Percentiles rank a stretch among this genome's conserved stretches.
Evolutionary conservation across 371 early-diverging fungal species (phyloP).

Genomic region (Paraphysoderma sedebokerense): DNA sequence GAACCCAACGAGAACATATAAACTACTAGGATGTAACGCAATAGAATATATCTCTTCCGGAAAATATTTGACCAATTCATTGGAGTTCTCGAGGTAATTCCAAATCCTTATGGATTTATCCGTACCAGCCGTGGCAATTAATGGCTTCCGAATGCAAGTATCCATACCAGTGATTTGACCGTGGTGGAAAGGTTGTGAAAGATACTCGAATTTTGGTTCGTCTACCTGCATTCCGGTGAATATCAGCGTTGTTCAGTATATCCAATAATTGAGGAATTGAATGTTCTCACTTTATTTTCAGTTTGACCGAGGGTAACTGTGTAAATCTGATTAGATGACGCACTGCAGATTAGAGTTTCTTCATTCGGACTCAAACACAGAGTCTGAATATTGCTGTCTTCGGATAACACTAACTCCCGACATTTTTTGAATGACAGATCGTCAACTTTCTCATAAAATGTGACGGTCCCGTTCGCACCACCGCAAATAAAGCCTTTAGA

Average conservation of each 20-base stretch:
- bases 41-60: constrained; percentile 28
- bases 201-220: constrained; percentile 17
- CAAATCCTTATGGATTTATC: constrained; percentile 34
- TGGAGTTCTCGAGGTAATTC: constrained; percentile 28
- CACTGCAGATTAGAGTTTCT: not conserved
- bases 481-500: constrained; percentile 1
- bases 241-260: not conserved
- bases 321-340: no score
- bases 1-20: constrained; percentile 36
- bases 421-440: not conserved
- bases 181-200: constrained; percentile 23
- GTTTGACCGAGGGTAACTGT: no score
- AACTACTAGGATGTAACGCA: constrained; percentile 31
- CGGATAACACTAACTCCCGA: not conserved
- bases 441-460: constrained; percentile 1
- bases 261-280: not conserved
- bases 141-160: constrained; percentile 30
- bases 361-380: constrained; percentile 2
- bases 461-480: not conserved
- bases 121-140: constrained; percentile 26
- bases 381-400: not conserved
- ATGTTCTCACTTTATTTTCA: no score
- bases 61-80: constrained; percentile 31
- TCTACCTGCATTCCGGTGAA: constrained; percentile 6
- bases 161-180: constrained; percentile 32